Evolutionary conservation across 192 early-diverging fungal genomes (phyloP).

Genomic region (Backusella morwellensis): DNA sequence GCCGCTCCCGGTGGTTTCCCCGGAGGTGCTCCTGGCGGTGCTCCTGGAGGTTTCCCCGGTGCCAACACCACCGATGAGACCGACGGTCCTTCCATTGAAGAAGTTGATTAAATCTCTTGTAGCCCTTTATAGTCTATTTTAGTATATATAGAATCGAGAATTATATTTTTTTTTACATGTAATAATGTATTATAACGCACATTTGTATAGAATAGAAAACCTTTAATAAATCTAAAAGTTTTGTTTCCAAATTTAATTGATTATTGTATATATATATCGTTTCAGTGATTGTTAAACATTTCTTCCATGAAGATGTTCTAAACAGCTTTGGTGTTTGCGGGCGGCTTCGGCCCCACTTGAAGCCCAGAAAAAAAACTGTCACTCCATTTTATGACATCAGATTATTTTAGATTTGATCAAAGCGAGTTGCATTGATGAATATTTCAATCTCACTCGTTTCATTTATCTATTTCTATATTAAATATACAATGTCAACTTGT

Average conservation of each 20-base stretch:
- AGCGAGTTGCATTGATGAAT: background rate
- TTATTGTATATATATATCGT: no score
- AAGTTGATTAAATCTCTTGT: slow-evolving; percentile 40
- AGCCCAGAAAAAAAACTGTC: background rate
- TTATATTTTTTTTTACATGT: background rate
- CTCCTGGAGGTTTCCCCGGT: slow-evolving; percentile 77
- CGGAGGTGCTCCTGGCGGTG: slow-evolving; percentile 73
- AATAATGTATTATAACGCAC: slow-evolving; percentile 3
- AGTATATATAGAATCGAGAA: slow-evolving; percentile 4
- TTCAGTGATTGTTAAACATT: no score
- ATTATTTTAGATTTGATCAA: background rate
- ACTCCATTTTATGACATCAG: background rate
- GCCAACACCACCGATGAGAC: slow-evolving; percentile 33
- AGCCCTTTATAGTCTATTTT: slow-evolving; percentile 20
- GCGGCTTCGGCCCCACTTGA: no score
- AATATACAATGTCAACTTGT: background rate
- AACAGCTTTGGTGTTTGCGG: no score
- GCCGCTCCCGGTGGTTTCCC: slow-evolving; percentile 81
- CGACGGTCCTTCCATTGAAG: slow-evolving; percentile 22
- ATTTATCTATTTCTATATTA: background rate
- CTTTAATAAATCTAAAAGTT: background rate
- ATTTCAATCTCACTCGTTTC: background rate
- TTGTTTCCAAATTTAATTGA: background rate
- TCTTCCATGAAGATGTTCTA: no score
- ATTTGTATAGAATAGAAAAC: slow-evolving; percentile 6